A percentile compares a stretch with the other conserved stretches of the same genome.
phyloP scores from a whole-genome alignment of 2,329 filamentous ascomycete genomes.

The Magnaporthiopsis incrustans region DNA sequence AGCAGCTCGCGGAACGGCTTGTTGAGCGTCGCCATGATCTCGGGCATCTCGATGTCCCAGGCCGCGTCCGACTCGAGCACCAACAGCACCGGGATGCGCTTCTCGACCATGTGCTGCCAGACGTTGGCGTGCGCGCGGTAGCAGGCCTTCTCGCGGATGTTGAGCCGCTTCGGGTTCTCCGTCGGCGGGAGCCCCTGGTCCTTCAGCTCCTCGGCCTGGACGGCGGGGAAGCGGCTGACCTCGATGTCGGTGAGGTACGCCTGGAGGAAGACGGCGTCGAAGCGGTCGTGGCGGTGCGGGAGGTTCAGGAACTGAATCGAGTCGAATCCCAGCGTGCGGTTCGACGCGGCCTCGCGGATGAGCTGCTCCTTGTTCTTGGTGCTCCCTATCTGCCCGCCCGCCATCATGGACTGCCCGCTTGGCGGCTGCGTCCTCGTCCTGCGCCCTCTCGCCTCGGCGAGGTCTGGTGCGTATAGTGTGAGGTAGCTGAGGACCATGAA shows the following conservation, averaged over 20 bases:
- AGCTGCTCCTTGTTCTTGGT: background rate
- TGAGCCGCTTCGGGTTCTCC: slow-evolving; percentile 13
- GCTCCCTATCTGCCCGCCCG: background rate
- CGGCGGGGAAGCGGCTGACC: slow-evolving; percentile 14
- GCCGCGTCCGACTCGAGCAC: slow-evolving; percentile 22
- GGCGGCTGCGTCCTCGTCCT: background rate
- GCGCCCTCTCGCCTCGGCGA: no score
- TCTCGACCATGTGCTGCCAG: slow-evolving; percentile 19
- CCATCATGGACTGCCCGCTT: background rate
- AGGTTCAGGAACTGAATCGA: slow-evolving; percentile 20
- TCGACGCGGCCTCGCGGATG: slow-evolving; percentile 6
- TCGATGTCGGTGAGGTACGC: slow-evolving; percentile 19
- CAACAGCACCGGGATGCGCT: slow-evolving; percentile 15
- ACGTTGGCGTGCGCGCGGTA: slow-evolving; percentile 23
- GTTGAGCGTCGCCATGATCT: slow-evolving; percentile 28
- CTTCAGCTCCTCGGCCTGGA: slow-evolving; percentile 15
- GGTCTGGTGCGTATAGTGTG: background rate
- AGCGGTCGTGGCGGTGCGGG: slow-evolving; percentile 17
- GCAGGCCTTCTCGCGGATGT: slow-evolving; percentile 17
- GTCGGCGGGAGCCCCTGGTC: slow-evolving; percentile 19
- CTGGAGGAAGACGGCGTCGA: slow-evolving; percentile 20
- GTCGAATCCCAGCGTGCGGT: slow-evolving; percentile 19
- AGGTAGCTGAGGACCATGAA: background rate
- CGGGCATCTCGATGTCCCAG: slow-evolving; percentile 20
- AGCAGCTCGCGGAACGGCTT: slow-evolving; percentile 15